Percentiles rank a stretch among this genome's conserved stretches.
phyloP scores from a whole-genome alignment of 768 basidiomycete species.

The Rubroboletus satanas region DNA sequence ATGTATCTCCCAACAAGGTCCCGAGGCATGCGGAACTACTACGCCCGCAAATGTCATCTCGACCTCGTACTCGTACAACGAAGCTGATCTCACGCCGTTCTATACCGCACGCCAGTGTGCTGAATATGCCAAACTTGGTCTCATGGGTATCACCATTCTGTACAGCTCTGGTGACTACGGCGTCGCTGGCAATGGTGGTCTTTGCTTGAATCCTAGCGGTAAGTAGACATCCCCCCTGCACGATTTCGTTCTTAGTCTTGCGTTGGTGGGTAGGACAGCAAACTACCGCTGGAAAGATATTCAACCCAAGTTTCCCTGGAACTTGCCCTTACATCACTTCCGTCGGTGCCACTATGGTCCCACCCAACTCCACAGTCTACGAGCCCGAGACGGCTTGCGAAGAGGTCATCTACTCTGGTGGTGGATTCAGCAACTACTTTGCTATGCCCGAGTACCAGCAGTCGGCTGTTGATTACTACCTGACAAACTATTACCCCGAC shows the following conservation, averaged over 20 bases:
- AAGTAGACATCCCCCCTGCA: background rate
- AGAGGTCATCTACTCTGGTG: slow-evolving; percentile 19
- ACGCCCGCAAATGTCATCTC: slow-evolving; percentile 38
- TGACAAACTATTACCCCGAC: slow-evolving; percentile 28
- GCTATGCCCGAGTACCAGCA: slow-evolving; percentile 39
- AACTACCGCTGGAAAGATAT: slow-evolving; percentile 24
- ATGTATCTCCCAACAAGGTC: slow-evolving; percentile 7
- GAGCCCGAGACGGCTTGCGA: slow-evolving; percentile 30
- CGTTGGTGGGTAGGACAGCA: slow-evolving; percentile 23
- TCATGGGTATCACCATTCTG: slow-evolving; percentile 40
- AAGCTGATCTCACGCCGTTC: slow-evolving; percentile 32
- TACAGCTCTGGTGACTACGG: slow-evolving; percentile 45
- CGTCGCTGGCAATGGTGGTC: slow-evolving; percentile 34
- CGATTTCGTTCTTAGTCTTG: background rate
- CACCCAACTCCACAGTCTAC: slow-evolving; percentile 29
- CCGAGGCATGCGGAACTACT: slow-evolving; percentile 38
- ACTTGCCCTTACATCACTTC: slow-evolving; percentile 45
- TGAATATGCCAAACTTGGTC: slow-evolving; percentile 45
- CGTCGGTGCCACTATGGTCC: slow-evolving; percentile 47
- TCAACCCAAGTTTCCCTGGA: slow-evolving; percentile 43
- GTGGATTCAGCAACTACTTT: slow-evolving; percentile 22
- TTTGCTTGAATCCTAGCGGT: slow-evolving; percentile 34
- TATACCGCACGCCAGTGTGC: slow-evolving; percentile 41
- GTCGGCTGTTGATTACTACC: slow-evolving; percentile 29
- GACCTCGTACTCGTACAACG: slow-evolving; percentile 39